A percentile compares a stretch with the other conserved stretches of the same genome.
These are phyloP conservation scores for Aspergillus carbonarius DNA, from an alignment of 2,329 filamentous ascomycete species.

Conservation along the genomic window DNA sequence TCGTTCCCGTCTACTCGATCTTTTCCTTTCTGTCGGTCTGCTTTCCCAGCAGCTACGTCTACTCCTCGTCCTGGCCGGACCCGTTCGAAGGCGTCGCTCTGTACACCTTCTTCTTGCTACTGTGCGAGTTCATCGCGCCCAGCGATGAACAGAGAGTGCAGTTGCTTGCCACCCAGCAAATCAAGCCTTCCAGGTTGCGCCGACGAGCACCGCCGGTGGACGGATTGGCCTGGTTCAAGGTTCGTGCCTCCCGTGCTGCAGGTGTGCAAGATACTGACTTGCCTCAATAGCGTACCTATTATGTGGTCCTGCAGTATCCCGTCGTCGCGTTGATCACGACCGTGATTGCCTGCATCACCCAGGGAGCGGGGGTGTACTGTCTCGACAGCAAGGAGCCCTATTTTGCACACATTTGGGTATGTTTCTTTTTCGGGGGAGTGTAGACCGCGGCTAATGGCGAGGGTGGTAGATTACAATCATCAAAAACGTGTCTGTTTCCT, in stretches of 20 bases:
- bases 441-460: not conserved
- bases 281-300: not conserved
- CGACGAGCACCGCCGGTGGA: not conserved
- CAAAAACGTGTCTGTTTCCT: slow-evolving; percentile 17
- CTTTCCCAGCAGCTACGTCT: slow-evolving; percentile 41
- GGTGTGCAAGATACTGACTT: not conserved
- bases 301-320: slow-evolving; percentile 40
- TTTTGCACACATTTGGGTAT: slow-evolving; percentile 42
- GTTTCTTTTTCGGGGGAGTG: not conserved
- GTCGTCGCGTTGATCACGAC: slow-evolving; percentile 25
- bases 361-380: slow-evolving; percentile 32
- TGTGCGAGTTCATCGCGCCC: slow-evolving; percentile 45
- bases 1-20: slow-evolving; percentile 45
- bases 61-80: slow-evolving; percentile 42
- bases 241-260: not conserved
- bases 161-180: not conserved
- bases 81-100: slow-evolving; percentile 44
- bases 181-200: not conserved
- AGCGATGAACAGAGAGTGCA: slow-evolving; percentile 18
- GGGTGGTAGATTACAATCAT: slow-evolving; percentile 10
- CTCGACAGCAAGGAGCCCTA: slow-evolving; percentile 29
- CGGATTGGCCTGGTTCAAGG: slow-evolving; percentile 22
- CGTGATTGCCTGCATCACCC: slow-evolving; percentile 31
- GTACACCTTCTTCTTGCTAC: slow-evolving; percentile 46
- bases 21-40: slow-evolving; percentile 41